Percentiles rank a stretch among this genome's conserved stretches.
These are phyloP conservation scores for Aquilaria sinensis DNA, from an alignment of 345 rosid species.

Conservation along the genomic window DNA sequence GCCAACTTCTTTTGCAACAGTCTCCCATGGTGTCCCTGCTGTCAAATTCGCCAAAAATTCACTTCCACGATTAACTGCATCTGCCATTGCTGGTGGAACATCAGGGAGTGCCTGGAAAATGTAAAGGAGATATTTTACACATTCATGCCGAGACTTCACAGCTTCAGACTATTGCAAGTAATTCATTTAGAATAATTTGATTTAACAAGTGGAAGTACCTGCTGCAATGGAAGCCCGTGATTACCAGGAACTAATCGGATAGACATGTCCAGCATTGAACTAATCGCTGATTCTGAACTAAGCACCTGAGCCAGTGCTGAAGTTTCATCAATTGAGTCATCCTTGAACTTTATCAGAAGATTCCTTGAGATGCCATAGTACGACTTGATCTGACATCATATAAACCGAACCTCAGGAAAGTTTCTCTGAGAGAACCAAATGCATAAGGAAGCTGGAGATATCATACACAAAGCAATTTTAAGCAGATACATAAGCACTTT, in stretches of 20 bases:
- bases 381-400: slow-evolving; percentile 64
- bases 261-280: slow-evolving; percentile 96
- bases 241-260: slow-evolving; percentile 83
- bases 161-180: not conserved
- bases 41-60: slow-evolving; percentile 74
- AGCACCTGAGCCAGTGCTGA: slow-evolving; percentile 76
- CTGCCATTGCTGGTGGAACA: slow-evolving; percentile 97
- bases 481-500: not conserved
- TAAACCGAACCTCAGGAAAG: slow-evolving; percentile 2
- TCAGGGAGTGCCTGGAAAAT: slow-evolving; percentile 73
- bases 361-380: slow-evolving; percentile 93
- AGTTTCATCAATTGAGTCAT: slow-evolving; percentile 87
- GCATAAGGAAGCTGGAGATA: slow-evolving; percentile 1
- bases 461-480: slow-evolving; percentile 1
- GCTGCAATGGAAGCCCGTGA: slow-evolving; percentile 92
- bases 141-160: too few species aligned
- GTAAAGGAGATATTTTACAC: not conserved
- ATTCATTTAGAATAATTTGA: not conserved
- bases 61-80: slow-evolving; percentile 86
- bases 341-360: slow-evolving; percentile 82
- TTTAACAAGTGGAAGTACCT: slow-evolving; percentile 43
- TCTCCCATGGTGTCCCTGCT: slow-evolving; percentile 91
- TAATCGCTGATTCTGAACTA: slow-evolving; percentile 84
- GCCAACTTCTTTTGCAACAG: slow-evolving; percentile 88
- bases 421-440: not conserved